Evolutionary conservation across 2,329 filamentous ascomycete genomes (phyloP).

Genomic region (Berkeleyomyces basicola): DNA sequence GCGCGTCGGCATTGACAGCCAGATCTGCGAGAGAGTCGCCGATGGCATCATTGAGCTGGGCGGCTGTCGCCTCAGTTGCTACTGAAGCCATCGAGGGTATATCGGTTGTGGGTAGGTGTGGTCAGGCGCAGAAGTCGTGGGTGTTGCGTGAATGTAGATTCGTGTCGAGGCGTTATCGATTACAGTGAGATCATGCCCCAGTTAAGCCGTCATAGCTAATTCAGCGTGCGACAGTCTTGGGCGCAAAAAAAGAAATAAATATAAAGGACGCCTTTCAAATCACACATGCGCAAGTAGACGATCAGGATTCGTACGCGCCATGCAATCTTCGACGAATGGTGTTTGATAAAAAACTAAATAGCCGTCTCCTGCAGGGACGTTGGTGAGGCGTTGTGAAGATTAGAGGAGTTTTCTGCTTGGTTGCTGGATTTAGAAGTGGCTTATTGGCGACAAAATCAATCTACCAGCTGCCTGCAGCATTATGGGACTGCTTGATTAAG

Average conservation of each 20-base stretch:
- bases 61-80: constrained; percentile 8
- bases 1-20: constrained; percentile 11
- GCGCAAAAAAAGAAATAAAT: constrained; percentile 1
- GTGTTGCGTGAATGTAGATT: neutral
- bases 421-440: neutral
- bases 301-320: neutral
- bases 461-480: constrained; percentile 1
- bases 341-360: neutral
- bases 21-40: constrained; percentile 4
- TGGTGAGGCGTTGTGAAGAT: neutral
- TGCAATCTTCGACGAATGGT: constrained; percentile 12
- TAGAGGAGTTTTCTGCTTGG: neutral
- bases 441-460: constrained; percentile 7
- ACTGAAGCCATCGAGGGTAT: constrained; percentile 7
- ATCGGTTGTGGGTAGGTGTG: neutral
- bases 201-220: constrained; percentile 12
- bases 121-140: neutral
- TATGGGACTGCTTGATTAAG: neutral
- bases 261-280: neutral
- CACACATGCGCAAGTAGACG: neutral
- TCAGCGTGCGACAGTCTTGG: neutral
- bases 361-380: constrained; percentile 12
- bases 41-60: constrained; percentile 5
- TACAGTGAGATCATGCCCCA: constrained; percentile 9
- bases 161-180: neutral